Evolutionary conservation across 2,329 filamentous ascomycete genomes (phyloP).

Genomic region (Emmonsiellopsis sp.): DNA sequence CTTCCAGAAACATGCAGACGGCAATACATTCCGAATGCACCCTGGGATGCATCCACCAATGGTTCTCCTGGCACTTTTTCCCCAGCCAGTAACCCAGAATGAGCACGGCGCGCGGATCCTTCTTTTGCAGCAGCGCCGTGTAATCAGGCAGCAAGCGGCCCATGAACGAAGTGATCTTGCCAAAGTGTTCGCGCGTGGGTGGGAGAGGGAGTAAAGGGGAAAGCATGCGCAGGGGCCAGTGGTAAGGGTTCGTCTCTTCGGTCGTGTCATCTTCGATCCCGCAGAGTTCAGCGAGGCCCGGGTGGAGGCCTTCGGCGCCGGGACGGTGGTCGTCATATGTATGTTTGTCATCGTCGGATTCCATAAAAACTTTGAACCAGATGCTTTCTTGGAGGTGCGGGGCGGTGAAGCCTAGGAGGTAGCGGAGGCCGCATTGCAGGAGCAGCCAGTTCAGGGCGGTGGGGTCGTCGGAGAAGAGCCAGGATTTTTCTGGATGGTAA

Average conservation of each 20-base stretch:
- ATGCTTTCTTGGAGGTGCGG: constrained; percentile 24
- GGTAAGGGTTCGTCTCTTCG: constrained; percentile 23
- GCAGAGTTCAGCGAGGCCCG: constrained; percentile 25
- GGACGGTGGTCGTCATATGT: constrained; percentile 20
- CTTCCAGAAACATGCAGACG: constrained; percentile 28
- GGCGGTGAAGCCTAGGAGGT: constrained; percentile 18
- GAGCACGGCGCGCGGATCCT: constrained; percentile 23
- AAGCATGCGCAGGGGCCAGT: constrained; percentile 28
- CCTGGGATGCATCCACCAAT: constrained; percentile 24
- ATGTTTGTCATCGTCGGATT: constrained; percentile 14
- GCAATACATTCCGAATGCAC: constrained; percentile 26
- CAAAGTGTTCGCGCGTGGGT: constrained; percentile 14
- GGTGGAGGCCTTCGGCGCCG: constrained; percentile 20
- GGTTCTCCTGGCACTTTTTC: constrained; percentile 16
- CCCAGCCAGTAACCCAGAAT: constrained; percentile 28
- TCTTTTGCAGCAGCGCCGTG: constrained; percentile 18
- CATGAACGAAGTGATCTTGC: constrained; percentile 24
- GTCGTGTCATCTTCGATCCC: constrained; percentile 22
- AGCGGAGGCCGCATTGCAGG: constrained; percentile 25
- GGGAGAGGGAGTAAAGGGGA: constrained; percentile 22
- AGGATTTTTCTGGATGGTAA: constrained; percentile 24
- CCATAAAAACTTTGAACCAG: constrained; percentile 24
- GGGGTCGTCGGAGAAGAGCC: constrained; percentile 25
- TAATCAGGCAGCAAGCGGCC: constrained; percentile 23
- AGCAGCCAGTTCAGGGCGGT: constrained; percentile 27